A percentile compares a stretch with the other conserved stretches of the same genome.
Conservation (phyloP, 345 rosid species). For the Bretschneidera sinensis region DNA sequence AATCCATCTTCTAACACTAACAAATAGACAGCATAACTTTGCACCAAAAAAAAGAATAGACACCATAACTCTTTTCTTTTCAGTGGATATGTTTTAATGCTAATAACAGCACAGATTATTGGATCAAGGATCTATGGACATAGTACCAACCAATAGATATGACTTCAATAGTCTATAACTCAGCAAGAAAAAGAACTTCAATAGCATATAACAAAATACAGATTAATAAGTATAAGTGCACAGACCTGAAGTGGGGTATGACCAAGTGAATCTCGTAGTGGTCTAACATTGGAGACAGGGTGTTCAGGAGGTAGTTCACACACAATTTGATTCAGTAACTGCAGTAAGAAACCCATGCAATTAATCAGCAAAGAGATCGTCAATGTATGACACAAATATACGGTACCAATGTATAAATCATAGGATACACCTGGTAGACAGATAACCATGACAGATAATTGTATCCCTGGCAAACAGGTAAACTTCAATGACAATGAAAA, state of each 20-base stretch:
- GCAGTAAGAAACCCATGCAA: constrained; percentile 16
- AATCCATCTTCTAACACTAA: background rate
- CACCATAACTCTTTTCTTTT: background rate
- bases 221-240: background rate
- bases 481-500: background rate
- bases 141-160: background rate
- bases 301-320: constrained; percentile 66
- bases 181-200: background rate
- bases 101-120: background rate
- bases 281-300: constrained; percentile 51
- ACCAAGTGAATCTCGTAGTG: constrained; percentile 57
- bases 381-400: background rate
- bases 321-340: constrained; percentile 63
- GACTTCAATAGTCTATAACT: no score
- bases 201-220: background rate
- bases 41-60: no score
- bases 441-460: background rate
- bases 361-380: no score
- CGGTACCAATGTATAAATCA: background rate
- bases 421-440: background rate
- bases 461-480: background rate
- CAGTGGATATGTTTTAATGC: background rate
- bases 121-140: background rate
- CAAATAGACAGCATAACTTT: no score
- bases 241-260: constrained; percentile 66